Percentiles rank a stretch among this genome's conserved stretches.
Conservation (phyloP, 2,329 filamentous ascomycete species). For the Fusarium sambucinum region DNA sequence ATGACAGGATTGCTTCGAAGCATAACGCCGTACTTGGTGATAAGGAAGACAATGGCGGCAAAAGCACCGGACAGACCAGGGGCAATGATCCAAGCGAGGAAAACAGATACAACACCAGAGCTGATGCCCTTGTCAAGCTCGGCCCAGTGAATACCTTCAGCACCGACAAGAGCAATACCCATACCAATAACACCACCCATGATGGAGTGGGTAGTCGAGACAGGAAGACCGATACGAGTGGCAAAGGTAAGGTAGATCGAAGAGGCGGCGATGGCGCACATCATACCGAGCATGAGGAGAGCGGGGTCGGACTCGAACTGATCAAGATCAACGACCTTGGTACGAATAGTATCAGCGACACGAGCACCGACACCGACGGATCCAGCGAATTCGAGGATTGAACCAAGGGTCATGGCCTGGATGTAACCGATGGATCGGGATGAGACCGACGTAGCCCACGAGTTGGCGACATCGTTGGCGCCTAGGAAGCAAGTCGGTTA, state of each 20-base stretch:
- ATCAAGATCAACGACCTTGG: conserved; percentile 66
- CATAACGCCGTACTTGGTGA: conserved; percentile 71
- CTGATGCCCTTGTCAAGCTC: conserved; percentile 57
- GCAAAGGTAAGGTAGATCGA: conserved; percentile 68
- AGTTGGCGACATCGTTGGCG: conserved; percentile 76
- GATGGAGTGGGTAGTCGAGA: conserved; percentile 72
- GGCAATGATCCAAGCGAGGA: conserved; percentile 72
- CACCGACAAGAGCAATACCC: conserved; percentile 67
- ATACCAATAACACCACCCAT: conserved; percentile 71
- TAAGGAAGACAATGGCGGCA: conserved; percentile 66
- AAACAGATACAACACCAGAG: conserved; percentile 64
- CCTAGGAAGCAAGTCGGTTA: conserved; percentile 22
- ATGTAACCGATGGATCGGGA: conserved; percentile 73
- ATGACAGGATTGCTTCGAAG: conserved; percentile 65
- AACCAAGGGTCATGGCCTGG: conserved; percentile 69
- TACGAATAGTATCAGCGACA: conserved; percentile 72
- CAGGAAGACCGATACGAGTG: conserved; percentile 66
- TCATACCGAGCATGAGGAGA: conserved; percentile 70
- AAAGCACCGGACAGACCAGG: conserved; percentile 68
- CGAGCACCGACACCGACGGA: conserved; percentile 71
- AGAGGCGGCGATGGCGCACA: conserved; percentile 66
- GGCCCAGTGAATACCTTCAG: conserved; percentile 65
- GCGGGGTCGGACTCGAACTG: conserved; percentile 63
- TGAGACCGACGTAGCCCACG: conserved; percentile 80
- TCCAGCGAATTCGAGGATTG: conserved; percentile 71